Conservation (phyloP, 2,329 filamentous ascomycete species). For the Aspergillus clavatus region DNA sequence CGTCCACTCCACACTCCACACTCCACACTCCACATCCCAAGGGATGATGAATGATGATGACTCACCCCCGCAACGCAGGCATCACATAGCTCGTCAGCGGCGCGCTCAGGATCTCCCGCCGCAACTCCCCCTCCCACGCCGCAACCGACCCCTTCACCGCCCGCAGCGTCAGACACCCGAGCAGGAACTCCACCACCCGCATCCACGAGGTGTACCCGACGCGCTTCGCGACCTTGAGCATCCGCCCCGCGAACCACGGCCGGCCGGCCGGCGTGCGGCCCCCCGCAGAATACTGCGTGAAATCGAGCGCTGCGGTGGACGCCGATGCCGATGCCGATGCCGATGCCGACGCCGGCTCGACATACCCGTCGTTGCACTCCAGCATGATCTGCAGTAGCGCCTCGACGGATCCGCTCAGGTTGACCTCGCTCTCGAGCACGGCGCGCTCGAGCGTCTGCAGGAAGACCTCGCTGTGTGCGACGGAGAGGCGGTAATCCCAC, state of each 20-base stretch:
- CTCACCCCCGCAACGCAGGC: constrained; percentile 16
- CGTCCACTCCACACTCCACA: too few species aligned
- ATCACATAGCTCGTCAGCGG: constrained; percentile 35
- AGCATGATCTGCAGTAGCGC: constrained; percentile 38
- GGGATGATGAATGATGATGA: too few species aligned
- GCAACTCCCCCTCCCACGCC: constrained; percentile 30
- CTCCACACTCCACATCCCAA: too few species aligned
- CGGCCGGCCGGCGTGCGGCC: constrained; percentile 25
- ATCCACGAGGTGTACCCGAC: constrained; percentile 31
- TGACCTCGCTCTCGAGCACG: constrained; percentile 33
- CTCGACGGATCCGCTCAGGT: constrained; percentile 35
- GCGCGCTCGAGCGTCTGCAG: constrained; percentile 29
- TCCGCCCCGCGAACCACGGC: constrained; percentile 38
- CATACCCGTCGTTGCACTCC: constrained; percentile 31
- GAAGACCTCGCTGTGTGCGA: constrained; percentile 27
- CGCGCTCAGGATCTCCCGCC: constrained; percentile 33
- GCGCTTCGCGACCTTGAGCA: constrained; percentile 39
- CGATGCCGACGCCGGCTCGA: too few species aligned
- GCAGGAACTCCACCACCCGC: constrained; percentile 32
- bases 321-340: too few species aligned
- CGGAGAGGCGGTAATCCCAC: constrained; percentile 37
- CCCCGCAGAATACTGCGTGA: constrained; percentile 24
- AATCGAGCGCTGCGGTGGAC: constrained; percentile 21
- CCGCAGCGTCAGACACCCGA: constrained; percentile 33
- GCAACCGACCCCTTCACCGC: constrained; percentile 17